Evolutionary conservation across 148 eudicot species (phyloP).

Genomic region (Oxyria digyna): DNA sequence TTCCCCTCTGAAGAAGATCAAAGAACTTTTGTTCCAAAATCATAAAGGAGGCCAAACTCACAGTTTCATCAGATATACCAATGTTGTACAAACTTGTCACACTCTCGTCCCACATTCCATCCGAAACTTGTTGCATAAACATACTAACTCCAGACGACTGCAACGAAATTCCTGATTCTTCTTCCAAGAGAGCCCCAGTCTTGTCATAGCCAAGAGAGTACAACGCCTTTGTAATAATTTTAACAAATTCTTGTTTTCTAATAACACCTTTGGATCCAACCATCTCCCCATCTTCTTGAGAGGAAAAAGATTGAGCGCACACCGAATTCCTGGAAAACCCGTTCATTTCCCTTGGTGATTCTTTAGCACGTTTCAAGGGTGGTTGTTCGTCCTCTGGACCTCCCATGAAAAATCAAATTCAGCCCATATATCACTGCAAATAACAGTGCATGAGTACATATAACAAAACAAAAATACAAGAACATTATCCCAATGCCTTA

Average conservation of each 20-base stretch:
- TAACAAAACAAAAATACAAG: too few relatives aligned
- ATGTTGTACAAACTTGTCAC: slow-evolving; percentile 37
- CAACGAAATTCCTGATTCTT: slow-evolving; percentile 66
- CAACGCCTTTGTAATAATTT: slow-evolving; percentile 55
- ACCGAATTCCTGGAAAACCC: slow-evolving; percentile 20
- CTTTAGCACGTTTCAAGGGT: slow-evolving; percentile 44
- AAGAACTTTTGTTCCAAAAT: slow-evolving; percentile 74
- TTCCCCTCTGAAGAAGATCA: slow-evolving; percentile 48
- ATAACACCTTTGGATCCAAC: slow-evolving; percentile 59
- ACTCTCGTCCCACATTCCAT: slow-evolving; percentile 83
- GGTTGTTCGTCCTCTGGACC: slow-evolving; percentile 48
- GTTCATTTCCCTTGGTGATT: slow-evolving; percentile 28
- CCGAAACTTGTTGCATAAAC: slow-evolving; percentile 53
- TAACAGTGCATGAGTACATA: too few relatives aligned
- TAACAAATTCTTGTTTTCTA: slow-evolving; percentile 49
- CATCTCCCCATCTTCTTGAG: slow-evolving; percentile 53
- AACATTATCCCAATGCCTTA: too few relatives aligned
- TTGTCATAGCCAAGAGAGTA: slow-evolving; percentile 69
- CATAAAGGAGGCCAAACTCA: slow-evolving; percentile 47
- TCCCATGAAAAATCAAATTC: slow-evolving; percentile 57
- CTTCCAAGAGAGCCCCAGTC: slow-evolving; percentile 53
- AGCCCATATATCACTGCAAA: slow-evolving; percentile 62
- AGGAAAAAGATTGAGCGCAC: slow-evolving; percentile 40
- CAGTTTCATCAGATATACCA: slow-evolving; percentile 41
- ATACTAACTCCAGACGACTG: slow-evolving; percentile 39